Evolutionary conservation across 306 rosid genomes (phyloP), one percentile per base, ranked within the genome.

Genomic region (Dryas octopetala): DNA sequence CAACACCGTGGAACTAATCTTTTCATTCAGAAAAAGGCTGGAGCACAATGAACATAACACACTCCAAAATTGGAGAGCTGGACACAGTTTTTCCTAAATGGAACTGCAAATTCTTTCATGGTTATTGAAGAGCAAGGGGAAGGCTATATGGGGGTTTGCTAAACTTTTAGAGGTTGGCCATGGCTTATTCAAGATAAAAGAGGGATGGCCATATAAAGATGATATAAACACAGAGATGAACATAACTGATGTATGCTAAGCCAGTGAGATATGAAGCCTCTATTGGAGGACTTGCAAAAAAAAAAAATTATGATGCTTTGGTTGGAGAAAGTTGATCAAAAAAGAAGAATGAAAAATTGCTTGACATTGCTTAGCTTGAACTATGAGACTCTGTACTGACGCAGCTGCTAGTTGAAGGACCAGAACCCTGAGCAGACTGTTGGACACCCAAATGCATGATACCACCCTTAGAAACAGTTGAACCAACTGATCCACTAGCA

Each of bases 401-500:
- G 80, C 78, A 78, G 74, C 86, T 84, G 83, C 78, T 74, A 81
- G 83, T 76, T 14, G 86, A 78, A 77, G 90, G 79, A 73, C 85
- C 73, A 55, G 97, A 85, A 85, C 83, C 83, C 82, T 77, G 92
- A 85, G 89, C 82, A 83, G 90, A 80, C 66, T 84, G 85, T 77
- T 86, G 91, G 61, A 78, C 79, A 82, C 89, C 82, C 73, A 81
- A 75, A 71, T 85, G 91, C 79, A 91, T 72, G 57, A 77, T 49
- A 76, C 84, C 91, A 65, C 82, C 78, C 73, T 80, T 80, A 47
- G 98, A 92, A 82, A 80, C 74, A 23, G 92, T 80, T 73, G 91
- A 86, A 74, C 98, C 97, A 46, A 86, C 90, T n/a, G 90, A 90
- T 81, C 84, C 93, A 64, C 91, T 86, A 4, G 91, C 79, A 23